Conservation (phyloP, 768 basidiomycete species). For the Suillus sp. region DNA sequence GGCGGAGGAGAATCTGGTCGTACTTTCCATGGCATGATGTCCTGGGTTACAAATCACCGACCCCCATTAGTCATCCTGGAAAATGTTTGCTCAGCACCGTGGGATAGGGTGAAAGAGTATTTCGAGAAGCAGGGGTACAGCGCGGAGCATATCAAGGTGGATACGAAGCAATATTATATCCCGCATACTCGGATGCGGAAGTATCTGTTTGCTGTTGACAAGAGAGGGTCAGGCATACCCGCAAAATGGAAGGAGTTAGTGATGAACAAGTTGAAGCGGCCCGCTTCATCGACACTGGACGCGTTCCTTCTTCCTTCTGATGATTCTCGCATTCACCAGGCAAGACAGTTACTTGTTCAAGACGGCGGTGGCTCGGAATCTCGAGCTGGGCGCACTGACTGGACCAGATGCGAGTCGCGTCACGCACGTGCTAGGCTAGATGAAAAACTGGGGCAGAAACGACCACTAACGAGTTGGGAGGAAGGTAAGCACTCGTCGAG, state of each 20-base stretch:
- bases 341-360: constrained; percentile 79
- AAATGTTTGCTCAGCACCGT: constrained; percentile 92
- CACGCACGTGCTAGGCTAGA: constrained; percentile 87
- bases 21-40: constrained; percentile 94
- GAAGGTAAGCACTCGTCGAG: constrained; percentile 56
- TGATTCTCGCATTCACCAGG: constrained; percentile 89
- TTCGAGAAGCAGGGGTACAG: constrained; percentile 79
- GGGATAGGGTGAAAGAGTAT: constrained; percentile 72
- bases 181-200: constrained; percentile 93
- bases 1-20: constrained; percentile 91
- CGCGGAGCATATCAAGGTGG: constrained; percentile 68
- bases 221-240: constrained; percentile 60
- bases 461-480: constrained; percentile 91
- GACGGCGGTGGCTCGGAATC: constrained; percentile 67
- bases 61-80: constrained; percentile 93
- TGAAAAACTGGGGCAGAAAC: constrained; percentile 77
- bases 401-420: constrained; percentile 90
- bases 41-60: constrained; percentile 83
- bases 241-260: constrained; percentile 68
- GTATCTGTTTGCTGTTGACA: constrained; percentile 80
- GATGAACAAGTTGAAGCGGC: constrained; percentile 66
- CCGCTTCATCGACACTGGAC: constrained; percentile 87
- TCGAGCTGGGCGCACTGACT: constrained; percentile 77
- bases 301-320: constrained; percentile 90
- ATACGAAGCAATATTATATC: constrained; percentile 90